These are phyloP conservation scores for Arthrobotrys pseudoclavata DNA, from an alignment of 2,329 filamentous ascomycete genomes.

Conservation along the genomic window DNA sequence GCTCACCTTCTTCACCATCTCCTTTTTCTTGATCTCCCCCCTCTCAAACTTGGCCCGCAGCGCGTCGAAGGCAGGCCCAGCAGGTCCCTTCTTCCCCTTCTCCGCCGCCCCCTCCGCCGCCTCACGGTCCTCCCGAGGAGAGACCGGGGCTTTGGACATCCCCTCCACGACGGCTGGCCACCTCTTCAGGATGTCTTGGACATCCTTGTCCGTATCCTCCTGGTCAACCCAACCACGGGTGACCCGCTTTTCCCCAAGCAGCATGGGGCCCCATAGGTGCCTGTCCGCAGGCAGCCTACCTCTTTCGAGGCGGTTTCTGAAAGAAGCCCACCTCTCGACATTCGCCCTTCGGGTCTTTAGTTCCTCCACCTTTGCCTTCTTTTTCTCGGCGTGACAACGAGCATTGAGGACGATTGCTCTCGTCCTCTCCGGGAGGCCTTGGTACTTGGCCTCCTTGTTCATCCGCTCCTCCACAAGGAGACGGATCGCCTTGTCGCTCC, in stretches of 20 bases:
- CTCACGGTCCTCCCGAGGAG: conserved; percentile 10
- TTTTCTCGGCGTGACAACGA: conserved; percentile 3
- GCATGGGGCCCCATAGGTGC: conserved; percentile 18
- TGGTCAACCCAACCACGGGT: not conserved
- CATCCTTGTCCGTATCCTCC: conserved; percentile 8
- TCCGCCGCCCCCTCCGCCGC: conserved; percentile 2
- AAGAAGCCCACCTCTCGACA: conserved; percentile 16
- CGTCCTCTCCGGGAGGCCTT: not conserved
- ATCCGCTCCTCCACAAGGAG: conserved; percentile 33
- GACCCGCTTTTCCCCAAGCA: not conserved
- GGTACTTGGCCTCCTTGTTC: conserved; percentile 1
- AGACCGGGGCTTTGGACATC: conserved; percentile 13
- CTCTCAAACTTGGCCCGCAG: conserved; percentile 1
- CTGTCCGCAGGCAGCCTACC: conserved; percentile 22
- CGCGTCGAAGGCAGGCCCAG: not conserved
- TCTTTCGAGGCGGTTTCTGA: conserved; percentile 29
- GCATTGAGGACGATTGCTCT: conserved; percentile 7
- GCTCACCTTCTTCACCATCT: conserved; percentile 25
- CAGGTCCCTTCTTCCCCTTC: not conserved
- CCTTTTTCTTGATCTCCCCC: conserved; percentile 22
- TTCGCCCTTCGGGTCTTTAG: not conserved
- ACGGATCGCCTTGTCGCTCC: conserved; percentile 21
- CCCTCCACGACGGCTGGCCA: conserved; percentile 37
- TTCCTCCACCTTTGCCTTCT: conserved; percentile 10
- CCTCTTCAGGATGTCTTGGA: conserved; percentile 30